Evolutionary conservation across 2,329 filamentous ascomycete species (phyloP).

Genomic region (Rutstroemia sp.): DNA sequence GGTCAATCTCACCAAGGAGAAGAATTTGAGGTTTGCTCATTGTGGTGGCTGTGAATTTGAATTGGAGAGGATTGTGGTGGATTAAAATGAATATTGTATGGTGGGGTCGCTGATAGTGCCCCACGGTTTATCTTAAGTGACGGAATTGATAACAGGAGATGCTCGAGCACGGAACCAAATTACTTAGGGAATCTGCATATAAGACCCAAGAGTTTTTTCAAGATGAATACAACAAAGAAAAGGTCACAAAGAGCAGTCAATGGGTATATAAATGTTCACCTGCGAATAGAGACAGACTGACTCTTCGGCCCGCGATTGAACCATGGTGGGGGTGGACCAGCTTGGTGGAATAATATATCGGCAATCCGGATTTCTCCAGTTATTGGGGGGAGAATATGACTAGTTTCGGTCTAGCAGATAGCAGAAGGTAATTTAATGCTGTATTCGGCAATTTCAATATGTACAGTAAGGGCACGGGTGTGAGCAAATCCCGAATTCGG

Average conservation of each 20-base stretch:
- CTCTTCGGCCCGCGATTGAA: not conserved
- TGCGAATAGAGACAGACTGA: not conserved
- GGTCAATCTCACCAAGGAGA: slow-evolving; percentile 54
- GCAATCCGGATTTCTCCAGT: not conserved
- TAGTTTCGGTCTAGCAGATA: not conserved
- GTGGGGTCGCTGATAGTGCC: too few species aligned
- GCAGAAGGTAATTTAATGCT: not conserved
- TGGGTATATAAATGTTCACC: not conserved
- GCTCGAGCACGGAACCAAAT: too few species aligned
- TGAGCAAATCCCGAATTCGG: not conserved
- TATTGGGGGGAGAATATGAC: not conserved
- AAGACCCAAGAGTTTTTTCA: too few species aligned
- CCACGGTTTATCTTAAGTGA: too few species aligned
- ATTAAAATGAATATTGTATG: not conserved
- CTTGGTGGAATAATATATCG: not conserved
- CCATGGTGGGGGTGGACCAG: not conserved
- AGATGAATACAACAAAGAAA: too few species aligned
- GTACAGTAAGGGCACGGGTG: not conserved
- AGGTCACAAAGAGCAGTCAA: not conserved
- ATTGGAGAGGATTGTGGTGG: not conserved
- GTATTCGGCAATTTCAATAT: not conserved
- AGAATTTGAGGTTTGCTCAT: slow-evolving; percentile 50
- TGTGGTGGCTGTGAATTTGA: slow-evolving; percentile 2
- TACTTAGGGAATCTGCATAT: too few species aligned
- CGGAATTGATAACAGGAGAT: too few species aligned